Percentiles rank a stretch among this genome's conserved stretches.
Evolutionary conservation across 2,329 filamentous ascomycete species (phyloP).

Genomic region (Cordyceps cateniannulata): DNA sequence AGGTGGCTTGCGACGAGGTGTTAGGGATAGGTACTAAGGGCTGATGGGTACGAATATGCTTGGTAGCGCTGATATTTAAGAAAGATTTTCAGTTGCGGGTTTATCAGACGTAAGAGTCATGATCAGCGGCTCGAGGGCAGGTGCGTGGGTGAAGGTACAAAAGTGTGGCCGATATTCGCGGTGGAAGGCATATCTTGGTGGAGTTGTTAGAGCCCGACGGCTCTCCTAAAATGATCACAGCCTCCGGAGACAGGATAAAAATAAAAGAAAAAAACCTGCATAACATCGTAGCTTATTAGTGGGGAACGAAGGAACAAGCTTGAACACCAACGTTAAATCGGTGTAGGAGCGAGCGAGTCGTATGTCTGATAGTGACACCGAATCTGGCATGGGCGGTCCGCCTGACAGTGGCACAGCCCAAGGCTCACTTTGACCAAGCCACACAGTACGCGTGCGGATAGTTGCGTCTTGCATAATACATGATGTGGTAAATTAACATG

Average conservation of each 20-base stretch:
- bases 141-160: background rate
- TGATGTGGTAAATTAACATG: background rate
- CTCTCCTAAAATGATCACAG: background rate
- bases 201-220: background rate
- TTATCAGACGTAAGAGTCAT: background rate
- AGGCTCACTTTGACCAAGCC: background rate
- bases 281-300: background rate
- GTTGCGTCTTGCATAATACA: background rate
- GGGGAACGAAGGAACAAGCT: background rate
- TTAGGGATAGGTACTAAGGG: conserved; percentile 4
- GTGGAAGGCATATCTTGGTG: background rate
- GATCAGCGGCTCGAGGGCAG: background rate
- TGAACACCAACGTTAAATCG: background rate
- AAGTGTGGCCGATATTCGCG: background rate
- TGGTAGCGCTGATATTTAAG: background rate
- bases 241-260: background rate
- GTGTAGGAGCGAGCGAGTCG: too few relatives aligned
- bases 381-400: background rate
- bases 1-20: background rate
- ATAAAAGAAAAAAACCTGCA: background rate
- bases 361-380: too few relatives aligned
- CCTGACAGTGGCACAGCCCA: background rate
- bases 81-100: background rate
- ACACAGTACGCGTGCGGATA: background rate
- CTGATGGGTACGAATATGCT: background rate